Evolutionary conservation across 164 flowering plant genomes (phyloP), one percentile per base, ranked within the genome.

Genomic region (Saururus chinensis): DNA sequence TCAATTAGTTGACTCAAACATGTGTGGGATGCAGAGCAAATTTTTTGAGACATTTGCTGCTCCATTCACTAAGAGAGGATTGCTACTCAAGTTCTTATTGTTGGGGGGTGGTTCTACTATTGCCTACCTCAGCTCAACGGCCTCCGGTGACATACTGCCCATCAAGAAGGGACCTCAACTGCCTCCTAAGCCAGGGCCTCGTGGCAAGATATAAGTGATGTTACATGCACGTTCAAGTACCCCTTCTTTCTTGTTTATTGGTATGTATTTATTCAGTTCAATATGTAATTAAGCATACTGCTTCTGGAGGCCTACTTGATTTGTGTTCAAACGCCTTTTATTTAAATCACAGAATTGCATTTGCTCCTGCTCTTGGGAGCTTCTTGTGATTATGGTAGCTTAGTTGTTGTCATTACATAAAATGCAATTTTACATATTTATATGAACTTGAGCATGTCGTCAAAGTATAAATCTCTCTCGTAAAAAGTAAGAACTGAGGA

Each of bases 41-140:
- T 93, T 93, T 84, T 89, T 93, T 74, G 97, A 93, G 88, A 93
- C 97, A 75, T 85, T 90, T 83, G 97, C 96, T 4, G 96, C 95
- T 37, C 97, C 96, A 69, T 93, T 93, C 83, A 88, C 97, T 69
- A 93, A 88, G 84, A 89, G 97, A 76, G 95, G 95, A 21, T 66
- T 93, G 51, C 69, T 93, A 80, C 95, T 93, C 64, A 89, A 93
- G 80, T 93, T 89, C 82, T 75, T 90, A 83, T 76, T 89, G 45
- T 41, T 93, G 75, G 97, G 98, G 58, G 96, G 98, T 56, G 97
- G 89, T n/a, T 76, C 84, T 37, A 74, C 83, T 22, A 81, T 88
- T 60, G 88, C 88, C 23, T 93, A 86, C 71, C 63, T 85, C 60
- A 93, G 95, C 70, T 68, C 96, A 69, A 82, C 92, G 1, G 89